phyloP scores from a whole-genome alignment of 192 early-diverging fungal species.

The Coemansia sp. region DNA sequence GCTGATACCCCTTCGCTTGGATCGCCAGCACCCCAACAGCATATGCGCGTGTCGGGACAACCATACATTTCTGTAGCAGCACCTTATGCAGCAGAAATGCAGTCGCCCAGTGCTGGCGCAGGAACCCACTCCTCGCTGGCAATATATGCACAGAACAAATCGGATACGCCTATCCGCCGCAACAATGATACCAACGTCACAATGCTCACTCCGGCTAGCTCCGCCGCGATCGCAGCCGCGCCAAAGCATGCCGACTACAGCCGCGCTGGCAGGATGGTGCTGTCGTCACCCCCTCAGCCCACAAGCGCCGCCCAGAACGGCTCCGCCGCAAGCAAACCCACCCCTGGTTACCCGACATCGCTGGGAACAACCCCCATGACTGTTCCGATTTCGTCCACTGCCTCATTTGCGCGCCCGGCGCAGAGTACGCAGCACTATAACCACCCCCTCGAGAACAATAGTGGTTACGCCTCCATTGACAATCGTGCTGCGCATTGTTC shows the following conservation, averaged over 20 bases:
- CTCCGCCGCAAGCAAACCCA: background rate
- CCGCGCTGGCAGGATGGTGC: background rate
- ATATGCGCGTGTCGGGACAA: conserved; percentile 45
- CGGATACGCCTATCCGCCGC: conserved; percentile 21
- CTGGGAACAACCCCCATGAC: conserved; percentile 22
- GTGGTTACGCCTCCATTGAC: background rate
- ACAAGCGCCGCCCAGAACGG: background rate
- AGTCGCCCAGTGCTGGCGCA: conserved; percentile 25
- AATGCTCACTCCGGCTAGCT: conserved; percentile 4
- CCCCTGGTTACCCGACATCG: background rate
- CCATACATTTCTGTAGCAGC: conserved; percentile 31
- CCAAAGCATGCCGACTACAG: background rate
- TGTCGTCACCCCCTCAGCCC: conserved; percentile 20
- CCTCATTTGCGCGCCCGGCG: conserved; percentile 6
- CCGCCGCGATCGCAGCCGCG: background rate
- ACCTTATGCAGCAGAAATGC: conserved; percentile 31
- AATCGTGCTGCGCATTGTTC: background rate
- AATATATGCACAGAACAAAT: conserved; percentile 46
- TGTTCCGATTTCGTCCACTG: conserved; percentile 28
- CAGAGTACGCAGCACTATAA: background rate
- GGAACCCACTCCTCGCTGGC: conserved; percentile 31
- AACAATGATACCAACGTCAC: conserved; percentile 21
- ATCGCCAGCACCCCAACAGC: conserved; percentile 52
- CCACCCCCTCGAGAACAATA: background rate
- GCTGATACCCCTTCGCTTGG: conserved; percentile 14